These are phyloP conservation scores for Tolypocladium pustulatum DNA, from an alignment of 2,329 filamentous ascomycete genomes.

Conservation along the genomic window DNA sequence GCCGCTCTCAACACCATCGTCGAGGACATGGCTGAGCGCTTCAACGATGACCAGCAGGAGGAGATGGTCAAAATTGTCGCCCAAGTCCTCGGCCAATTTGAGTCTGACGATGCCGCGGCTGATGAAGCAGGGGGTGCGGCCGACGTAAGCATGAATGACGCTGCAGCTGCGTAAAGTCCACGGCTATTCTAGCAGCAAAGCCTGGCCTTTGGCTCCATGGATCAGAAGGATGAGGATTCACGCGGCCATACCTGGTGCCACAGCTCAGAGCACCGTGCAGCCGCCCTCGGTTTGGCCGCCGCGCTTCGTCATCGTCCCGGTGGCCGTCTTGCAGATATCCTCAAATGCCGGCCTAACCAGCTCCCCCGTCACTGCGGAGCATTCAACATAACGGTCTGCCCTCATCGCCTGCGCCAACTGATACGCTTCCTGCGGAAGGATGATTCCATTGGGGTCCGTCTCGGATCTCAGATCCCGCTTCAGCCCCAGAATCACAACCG, in stretches of 20 bases:
- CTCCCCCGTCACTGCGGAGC: constrained; percentile 50
- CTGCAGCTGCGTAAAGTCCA: constrained; percentile 11
- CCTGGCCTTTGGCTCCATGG: background rate
- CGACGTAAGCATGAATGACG: constrained; percentile 27
- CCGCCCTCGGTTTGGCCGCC: constrained; percentile 46
- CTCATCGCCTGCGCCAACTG: constrained; percentile 45
- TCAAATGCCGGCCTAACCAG: constrained; percentile 47
- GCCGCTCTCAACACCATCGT: constrained; percentile 52
- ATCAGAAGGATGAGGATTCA: background rate
- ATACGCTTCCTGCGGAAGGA: constrained; percentile 52
- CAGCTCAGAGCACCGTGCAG: constrained; percentile 37
- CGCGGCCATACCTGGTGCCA: background rate
- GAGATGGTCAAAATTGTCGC: constrained; percentile 46
- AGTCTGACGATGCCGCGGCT: constrained; percentile 12
- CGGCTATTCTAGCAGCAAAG: background rate
- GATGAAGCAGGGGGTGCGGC: constrained; percentile 15
- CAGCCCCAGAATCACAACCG: constrained; percentile 46
- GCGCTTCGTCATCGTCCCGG: constrained; percentile 31
- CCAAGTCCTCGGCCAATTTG: constrained; percentile 46
- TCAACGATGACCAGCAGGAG: constrained; percentile 46
- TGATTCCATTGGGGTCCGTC: constrained; percentile 47
- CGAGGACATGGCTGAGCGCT: constrained; percentile 54
- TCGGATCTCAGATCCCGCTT: constrained; percentile 51
- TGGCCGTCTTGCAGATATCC: constrained; percentile 48
- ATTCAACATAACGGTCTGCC: constrained; percentile 54